Base-by-base conservation (phyloP, 768 basidiomycete species). In the Cantharellus cinnabarinus region DNA sequence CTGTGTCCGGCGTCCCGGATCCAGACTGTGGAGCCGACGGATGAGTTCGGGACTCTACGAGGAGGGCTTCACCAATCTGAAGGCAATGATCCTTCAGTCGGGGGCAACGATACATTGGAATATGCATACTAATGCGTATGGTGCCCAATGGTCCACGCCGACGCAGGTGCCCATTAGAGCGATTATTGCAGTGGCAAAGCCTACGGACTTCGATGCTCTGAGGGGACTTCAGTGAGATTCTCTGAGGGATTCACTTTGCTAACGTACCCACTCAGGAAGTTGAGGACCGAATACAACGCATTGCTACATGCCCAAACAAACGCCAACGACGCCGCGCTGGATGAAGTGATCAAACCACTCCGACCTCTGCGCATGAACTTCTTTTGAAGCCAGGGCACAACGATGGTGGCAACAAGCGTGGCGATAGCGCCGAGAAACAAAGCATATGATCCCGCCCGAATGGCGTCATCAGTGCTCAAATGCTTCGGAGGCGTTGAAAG, bases 101-200 rank as follows among this genome's bases (percentile, higher is more conserved):
- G 42, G 14, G 57, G 64, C 63, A 61, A 56, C 29, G 44, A 57
- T 38, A 52, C 42, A 2, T 40, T 40, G 3, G 5, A 58, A 59
- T 15, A 5, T 38, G 71, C 80, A 53, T 63, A 93, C 89, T 66
- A 98, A 69, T 0, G 89, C 81, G 70, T 89, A 94, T 2, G 93
- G 93, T 2, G 82, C 89, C 94, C 93, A 97, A 69, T 85, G 84
- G 0, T 83, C 79, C 56, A 97, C 76, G 3, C 89, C 89, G 87
- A 85, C 94, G 20, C 87, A 83, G 64, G 94, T 83, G 0, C 94
- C 94, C 4, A 82, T 82, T 10, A 86, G 63, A 4, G 83, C 77
- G 56, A 95, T 79, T 61, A 97, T 75, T 7, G 81, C 59, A 0
- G 85, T 89, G 14, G 89, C 83, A 0, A 83, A 80, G 7, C 66